Conservation (phyloP, 2,329 filamentous ascomycete genomes). For the Neofusicoccum parvum region DNA sequence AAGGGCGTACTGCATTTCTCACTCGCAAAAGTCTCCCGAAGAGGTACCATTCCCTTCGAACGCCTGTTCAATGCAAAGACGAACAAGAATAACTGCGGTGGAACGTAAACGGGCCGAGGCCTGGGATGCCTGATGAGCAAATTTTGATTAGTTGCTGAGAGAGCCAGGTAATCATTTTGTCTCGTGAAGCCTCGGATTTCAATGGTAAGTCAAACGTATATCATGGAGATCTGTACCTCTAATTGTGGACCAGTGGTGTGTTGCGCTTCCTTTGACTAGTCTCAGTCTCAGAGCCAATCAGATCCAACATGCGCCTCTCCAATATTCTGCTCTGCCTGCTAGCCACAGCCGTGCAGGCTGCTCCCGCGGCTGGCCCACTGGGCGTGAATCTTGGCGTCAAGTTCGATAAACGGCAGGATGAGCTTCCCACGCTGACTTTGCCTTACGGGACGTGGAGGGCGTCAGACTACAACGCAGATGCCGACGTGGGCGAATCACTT, state of each 20-base stretch:
- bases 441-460: conserved; percentile 18
- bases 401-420: conserved; percentile 17
- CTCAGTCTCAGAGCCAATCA: not conserved
- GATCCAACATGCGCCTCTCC: not conserved
- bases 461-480: conserved; percentile 14
- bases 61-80: not conserved
- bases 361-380: conserved; percentile 1
- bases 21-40: not conserved
- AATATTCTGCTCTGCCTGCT: conserved; percentile 1
- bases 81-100: not conserved
- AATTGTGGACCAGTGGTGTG: not conserved
- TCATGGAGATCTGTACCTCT: not conserved
- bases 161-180: not conserved
- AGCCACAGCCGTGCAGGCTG: not conserved
- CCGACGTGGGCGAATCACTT: not conserved
- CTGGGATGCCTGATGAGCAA: not conserved
- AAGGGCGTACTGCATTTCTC: not conserved
- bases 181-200: conserved; percentile 8
- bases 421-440: conserved; percentile 16
- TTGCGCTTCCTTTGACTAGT: not conserved
- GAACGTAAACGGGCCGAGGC: not conserved
- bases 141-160: not conserved
- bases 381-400: conserved; percentile 4
- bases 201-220: not conserved
- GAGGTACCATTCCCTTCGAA: not conserved